Evolutionary conservation across 805 yeast genomes (phyloP).

Genomic region (Saccharomycopsis vini): DNA sequence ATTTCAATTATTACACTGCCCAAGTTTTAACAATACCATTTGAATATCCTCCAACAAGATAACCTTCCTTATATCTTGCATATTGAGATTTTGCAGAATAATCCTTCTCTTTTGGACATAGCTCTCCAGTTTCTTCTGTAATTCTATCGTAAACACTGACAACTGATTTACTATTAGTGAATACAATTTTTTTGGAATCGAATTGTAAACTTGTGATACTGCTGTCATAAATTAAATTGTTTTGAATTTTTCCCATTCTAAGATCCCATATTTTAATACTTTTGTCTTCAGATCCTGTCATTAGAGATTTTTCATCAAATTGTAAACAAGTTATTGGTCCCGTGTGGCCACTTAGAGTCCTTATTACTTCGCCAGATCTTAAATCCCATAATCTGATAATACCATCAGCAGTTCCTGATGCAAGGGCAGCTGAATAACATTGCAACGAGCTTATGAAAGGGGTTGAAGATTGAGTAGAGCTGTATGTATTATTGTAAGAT

Average conservation of each 20-base stretch:
- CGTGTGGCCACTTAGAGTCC: slow-evolving; percentile 58
- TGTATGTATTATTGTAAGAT: slow-evolving; percentile 1
- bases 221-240: slow-evolving; percentile 52
- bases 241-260: slow-evolving; percentile 53
- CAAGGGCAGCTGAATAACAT: slow-evolving; percentile 66
- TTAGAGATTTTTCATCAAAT: slow-evolving; percentile 55
- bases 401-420: slow-evolving; percentile 74
- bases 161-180: slow-evolving; percentile 37
- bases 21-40: slow-evolving; percentile 57
- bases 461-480: neutral
- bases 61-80: slow-evolving; percentile 52
- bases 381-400: slow-evolving; percentile 69
- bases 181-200: slow-evolving; percentile 47
- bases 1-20: slow-evolving; percentile 35
- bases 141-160: slow-evolving; percentile 53
- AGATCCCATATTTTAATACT: slow-evolving; percentile 67
- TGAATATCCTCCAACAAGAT: slow-evolving; percentile 53
- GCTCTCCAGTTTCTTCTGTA: slow-evolving; percentile 33
- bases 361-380: slow-evolving; percentile 56
- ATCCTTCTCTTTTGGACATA: slow-evolving; percentile 34
- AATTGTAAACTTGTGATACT: slow-evolving; percentile 51
- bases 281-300: slow-evolving; percentile 57
- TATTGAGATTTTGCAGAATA: slow-evolving; percentile 28
- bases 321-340: slow-evolving; percentile 59
- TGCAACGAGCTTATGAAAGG: slow-evolving; percentile 60